These are phyloP conservation scores for Pythium sukuiense DNA, from an alignment of 352 stramenopile species.

Conservation along the genomic window DNA sequence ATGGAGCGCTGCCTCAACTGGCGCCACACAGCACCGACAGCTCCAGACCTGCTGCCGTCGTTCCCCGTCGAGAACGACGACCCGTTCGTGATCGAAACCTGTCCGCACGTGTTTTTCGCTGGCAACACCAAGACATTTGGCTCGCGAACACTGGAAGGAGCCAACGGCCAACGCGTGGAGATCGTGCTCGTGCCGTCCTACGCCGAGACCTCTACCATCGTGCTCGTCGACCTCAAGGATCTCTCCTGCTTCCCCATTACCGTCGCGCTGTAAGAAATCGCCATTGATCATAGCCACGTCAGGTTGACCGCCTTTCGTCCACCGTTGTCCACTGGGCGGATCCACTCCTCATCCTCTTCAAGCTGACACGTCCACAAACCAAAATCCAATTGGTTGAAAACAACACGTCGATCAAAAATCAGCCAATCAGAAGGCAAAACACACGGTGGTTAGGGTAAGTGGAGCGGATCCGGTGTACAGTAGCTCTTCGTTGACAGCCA, in stretches of 20 bases:
- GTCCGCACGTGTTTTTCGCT: slow-evolving; percentile 91
- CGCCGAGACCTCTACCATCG: slow-evolving; percentile 81
- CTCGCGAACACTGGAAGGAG: slow-evolving; percentile 61
- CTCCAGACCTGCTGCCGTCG: slow-evolving; percentile 88
- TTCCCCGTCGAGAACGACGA: slow-evolving; percentile 91
- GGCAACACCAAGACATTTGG: slow-evolving; percentile 90
- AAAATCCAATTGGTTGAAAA: background rate
- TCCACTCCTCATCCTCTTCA: background rate
- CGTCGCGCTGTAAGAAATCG: slow-evolving; percentile 30
- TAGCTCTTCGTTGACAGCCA: background rate
- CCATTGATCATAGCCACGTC: no score
- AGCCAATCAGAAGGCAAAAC: background rate
- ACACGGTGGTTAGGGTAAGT: background rate
- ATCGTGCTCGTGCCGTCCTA: slow-evolving; percentile 93
- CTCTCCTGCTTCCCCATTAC: slow-evolving; percentile 70
- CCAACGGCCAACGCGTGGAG: slow-evolving; percentile 50
- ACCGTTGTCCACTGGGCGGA: background rate
- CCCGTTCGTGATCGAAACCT: slow-evolving; percentile 90
- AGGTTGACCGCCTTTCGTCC: background rate
- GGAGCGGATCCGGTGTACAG: background rate
- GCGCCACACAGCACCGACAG: slow-evolving; percentile 92
- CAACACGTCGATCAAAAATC: background rate
- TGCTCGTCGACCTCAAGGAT: slow-evolving; percentile 90
- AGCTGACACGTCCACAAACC: background rate
- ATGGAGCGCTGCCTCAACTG: slow-evolving; percentile 85